A percentile compares a stretch with the other conserved stretches of the same genome.
phyloP scores from a whole-genome alignment of 1,284 basidiomycete genomes.

The Cystobasidium slooffiae region DNA sequence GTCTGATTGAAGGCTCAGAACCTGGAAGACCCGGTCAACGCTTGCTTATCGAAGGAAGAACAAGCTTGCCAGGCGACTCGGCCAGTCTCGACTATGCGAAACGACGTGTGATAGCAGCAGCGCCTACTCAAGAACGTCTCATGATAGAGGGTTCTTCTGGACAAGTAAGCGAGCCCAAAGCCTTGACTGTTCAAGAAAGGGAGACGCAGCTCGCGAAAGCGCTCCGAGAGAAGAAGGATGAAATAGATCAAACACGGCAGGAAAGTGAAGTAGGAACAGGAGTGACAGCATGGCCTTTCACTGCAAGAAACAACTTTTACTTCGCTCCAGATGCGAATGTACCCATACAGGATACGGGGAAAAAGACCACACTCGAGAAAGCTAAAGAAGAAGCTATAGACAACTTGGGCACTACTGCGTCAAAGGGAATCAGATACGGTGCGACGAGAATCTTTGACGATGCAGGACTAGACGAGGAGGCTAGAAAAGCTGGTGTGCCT shows the following conservation, averaged over 20 bases:
- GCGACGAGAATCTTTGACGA: constrained; percentile 71
- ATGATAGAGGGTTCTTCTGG: constrained; percentile 53
- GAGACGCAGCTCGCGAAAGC: constrained; percentile 50
- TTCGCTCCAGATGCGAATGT: constrained; percentile 86
- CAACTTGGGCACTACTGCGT: constrained; percentile 60
- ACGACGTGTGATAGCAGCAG: constrained; percentile 39
- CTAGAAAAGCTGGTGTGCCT: constrained; percentile 64
- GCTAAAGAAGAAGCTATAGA: constrained; percentile 55
- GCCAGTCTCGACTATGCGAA: constrained; percentile 37
- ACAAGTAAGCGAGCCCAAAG: constrained; percentile 47
- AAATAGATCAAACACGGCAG: constrained; percentile 50
- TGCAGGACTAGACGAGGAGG: constrained; percentile 63
- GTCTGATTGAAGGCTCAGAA: constrained; percentile 58
- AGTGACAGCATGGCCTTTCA: constrained; percentile 87
- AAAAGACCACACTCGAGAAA: constrained; percentile 51
- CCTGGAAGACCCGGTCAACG: constrained; percentile 54
- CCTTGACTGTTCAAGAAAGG: constrained; percentile 40
- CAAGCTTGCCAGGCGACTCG: constrained; percentile 52
- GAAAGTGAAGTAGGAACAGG: constrained; percentile 44
- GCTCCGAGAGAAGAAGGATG: constrained; percentile 50
- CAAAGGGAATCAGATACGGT: constrained; percentile 71
- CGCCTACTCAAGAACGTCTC: constrained; percentile 29
- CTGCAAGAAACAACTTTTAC: constrained; percentile 89
- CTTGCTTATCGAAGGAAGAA: constrained; percentile 57
- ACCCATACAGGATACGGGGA: constrained; percentile 59